Evolutionary conservation across 1,284 basidiomycete species (phyloP), one percentile per base, ranked within the genome.

Genomic region (Volvariella volvacea): DNA sequence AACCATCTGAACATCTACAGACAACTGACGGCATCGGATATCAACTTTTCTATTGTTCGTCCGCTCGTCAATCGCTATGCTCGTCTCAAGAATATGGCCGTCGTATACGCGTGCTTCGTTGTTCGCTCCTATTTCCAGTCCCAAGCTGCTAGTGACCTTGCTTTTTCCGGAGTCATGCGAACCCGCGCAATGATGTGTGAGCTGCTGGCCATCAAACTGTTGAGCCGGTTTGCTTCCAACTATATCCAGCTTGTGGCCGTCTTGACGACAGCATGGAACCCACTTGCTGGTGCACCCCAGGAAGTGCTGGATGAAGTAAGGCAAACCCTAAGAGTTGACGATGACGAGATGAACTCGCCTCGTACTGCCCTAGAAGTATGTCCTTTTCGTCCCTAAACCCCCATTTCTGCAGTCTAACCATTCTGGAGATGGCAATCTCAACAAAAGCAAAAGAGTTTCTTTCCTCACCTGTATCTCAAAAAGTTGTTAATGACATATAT

Each of bases 181-280:
- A 62, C 67, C 31, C 62, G 68, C 30, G 69, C 89, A 1, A 79
- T 72, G 34, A 72, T 92, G 19, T 91, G 87, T 61, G 89, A 93
- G 60, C 76, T 93, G 17, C 62, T 93, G 16, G 88, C 90, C 9
- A 82, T 90, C 68, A 92, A 93, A 56, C 73, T 93, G n/a, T 70
- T 92, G 12, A 76, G 74, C 33, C 72, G 75, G 22, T 90, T 88
- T 56, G 81, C 85, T 0, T 74, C 72, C n/a, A 75, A 79, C 50
- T 75, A 86, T 55, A 74, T 90, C 4, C 76, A 83, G 47, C 68
- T 92, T 19, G 83, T 87, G 19, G 76, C 82, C 14, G 83, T 86
- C 21, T 65, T 94, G 41, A 90, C 88, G 0, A 83, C 80, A 1
- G 76, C 73, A 46, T 92, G 86, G 84, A 85, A 80, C 54, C 86